Conservation (phyloP, 2,329 filamentous ascomycete species). For the Phyllosticta citribraziliensis region DNA sequence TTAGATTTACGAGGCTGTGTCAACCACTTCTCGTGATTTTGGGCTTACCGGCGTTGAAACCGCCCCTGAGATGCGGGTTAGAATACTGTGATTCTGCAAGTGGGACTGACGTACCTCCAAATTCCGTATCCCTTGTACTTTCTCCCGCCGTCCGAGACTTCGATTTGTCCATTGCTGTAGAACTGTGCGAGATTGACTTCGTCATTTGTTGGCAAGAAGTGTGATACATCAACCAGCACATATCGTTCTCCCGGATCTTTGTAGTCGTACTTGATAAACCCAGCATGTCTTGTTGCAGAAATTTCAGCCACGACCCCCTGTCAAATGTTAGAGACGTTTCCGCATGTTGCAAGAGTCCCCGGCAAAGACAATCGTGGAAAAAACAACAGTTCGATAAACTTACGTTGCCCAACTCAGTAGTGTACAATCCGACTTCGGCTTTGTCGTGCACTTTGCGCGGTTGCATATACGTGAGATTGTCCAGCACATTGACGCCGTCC, state of each 20-base stretch:
- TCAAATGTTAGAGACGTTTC: not conserved
- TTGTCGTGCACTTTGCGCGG: slow-evolving; percentile 23
- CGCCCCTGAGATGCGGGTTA: slow-evolving; percentile 12
- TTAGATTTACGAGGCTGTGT: too few species aligned
- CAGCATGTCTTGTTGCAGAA: slow-evolving; percentile 46
- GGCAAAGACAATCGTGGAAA: too few species aligned
- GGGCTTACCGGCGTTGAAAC: slow-evolving; percentile 21
- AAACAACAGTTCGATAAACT: not conserved
- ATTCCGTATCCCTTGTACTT: slow-evolving; percentile 20
- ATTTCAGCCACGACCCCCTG: slow-evolving; percentile 47
- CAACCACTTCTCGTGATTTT: too few species aligned
- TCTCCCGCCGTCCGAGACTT: slow-evolving; percentile 16
- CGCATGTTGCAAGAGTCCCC: too few species aligned
- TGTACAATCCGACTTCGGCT: slow-evolving; percentile 53
- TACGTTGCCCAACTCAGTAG: slow-evolving; percentile 41
- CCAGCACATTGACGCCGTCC: slow-evolving; percentile 27
- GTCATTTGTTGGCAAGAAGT: slow-evolving; percentile 19
- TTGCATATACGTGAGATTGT: slow-evolving; percentile 33
- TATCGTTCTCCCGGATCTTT: slow-evolving; percentile 31
- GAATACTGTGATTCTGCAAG: not conserved
- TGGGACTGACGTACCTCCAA: slow-evolving; percentile 3
- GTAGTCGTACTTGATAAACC: slow-evolving; percentile 53
- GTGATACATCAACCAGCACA: slow-evolving; percentile 37
- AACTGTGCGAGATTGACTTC: slow-evolving; percentile 12
- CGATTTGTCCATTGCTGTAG: slow-evolving; percentile 17